Evolutionary conservation across 2,329 filamentous ascomycete species (phyloP), one percentile per base, ranked within the genome.

Genomic region (Niveomyces coronatus): DNA sequence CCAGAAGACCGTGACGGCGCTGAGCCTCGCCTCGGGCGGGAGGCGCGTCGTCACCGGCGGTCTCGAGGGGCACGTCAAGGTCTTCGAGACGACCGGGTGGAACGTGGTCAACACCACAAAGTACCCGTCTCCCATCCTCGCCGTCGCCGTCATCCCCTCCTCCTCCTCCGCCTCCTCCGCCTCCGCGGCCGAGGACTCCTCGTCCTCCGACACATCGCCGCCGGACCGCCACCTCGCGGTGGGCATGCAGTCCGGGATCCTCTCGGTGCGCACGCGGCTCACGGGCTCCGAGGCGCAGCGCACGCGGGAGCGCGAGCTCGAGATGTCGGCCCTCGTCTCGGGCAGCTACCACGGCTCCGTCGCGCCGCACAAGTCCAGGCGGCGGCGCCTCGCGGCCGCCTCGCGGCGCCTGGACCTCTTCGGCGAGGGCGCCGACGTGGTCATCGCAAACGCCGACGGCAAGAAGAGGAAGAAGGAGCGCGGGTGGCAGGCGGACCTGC

Each of bases 91-190:
- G 1, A 80, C 79, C 1, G 81, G 77, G 35, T 98, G 91, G 91
- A 94, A 95, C 55, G 85, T 96, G 7, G 88, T 96, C n/a, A 82
- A 85, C 27, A 89, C 85, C 36, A 78, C 83, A 44, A 98, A 96
- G 63, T 98, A 96, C 61, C 81, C 86, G 5, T 84, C 86, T 2
- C 91, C 91, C 1, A 83, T 98, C 41, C 75, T 98, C 10, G 84
- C 86, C 9, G 72, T 96, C 42, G 76, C 74, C 43, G 82, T 94
- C 30, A 76, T 95, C 46, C 53, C 62, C 27, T 40, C 39, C 4
- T 26, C 26, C 27, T 11, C 11, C 33, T 8, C 15, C 23, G 11
- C 4, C 33, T 14, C 13, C 14, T 15, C 31, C 18, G 5, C 31
- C 31, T 18, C 13, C 31, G 3, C 6, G 5, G 53, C 56, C 13